These are phyloP conservation scores for Pichia membranifaciens DNA, from an alignment of 805 yeast species.

Conservation along the genomic window DNA sequence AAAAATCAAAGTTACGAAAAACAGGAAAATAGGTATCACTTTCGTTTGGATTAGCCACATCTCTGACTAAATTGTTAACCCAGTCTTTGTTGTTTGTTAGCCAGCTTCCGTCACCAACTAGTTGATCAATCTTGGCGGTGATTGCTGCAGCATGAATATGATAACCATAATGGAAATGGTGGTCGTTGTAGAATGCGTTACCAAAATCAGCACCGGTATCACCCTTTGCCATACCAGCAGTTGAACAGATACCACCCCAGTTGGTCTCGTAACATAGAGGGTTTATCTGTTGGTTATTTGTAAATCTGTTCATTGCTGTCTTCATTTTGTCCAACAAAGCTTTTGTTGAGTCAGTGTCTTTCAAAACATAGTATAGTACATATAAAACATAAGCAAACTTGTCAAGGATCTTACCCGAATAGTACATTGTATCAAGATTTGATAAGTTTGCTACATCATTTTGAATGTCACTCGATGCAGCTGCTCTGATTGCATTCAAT, in stretches of 20 bases:
- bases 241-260: conserved; percentile 52
- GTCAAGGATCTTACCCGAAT: conserved; percentile 48
- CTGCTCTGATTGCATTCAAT: conserved; percentile 28
- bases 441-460: conserved; percentile 39
- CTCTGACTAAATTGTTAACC: conserved; percentile 57
- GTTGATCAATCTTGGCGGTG: conserved; percentile 48
- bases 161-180: conserved; percentile 55
- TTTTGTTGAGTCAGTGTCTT: conserved; percentile 38
- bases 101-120: conserved; percentile 45
- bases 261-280: conserved; percentile 53
- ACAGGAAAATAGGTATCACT: conserved; percentile 58
- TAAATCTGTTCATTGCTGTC: conserved; percentile 38
- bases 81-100: conserved; percentile 42
- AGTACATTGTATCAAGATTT: conserved; percentile 39
- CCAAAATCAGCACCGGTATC: conserved; percentile 46
- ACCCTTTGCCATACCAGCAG: conserved; percentile 39
- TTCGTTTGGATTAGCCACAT: conserved; percentile 54
- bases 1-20: conserved; percentile 69
- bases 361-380: conserved; percentile 43
- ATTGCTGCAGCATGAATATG: conserved; percentile 60
- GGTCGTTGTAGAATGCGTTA: conserved; percentile 47
- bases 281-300: conserved; percentile 37
- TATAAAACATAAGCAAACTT: conserved; percentile 53
- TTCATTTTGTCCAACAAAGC: conserved; percentile 45
- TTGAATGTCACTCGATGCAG: conserved; percentile 36